A percentile compares a stretch with the other conserved stretches of the same genome.
phyloP scores from a whole-genome alignment of 495 filamentous ascomycete species.

The Thermothielavioides terrestris region DNA sequence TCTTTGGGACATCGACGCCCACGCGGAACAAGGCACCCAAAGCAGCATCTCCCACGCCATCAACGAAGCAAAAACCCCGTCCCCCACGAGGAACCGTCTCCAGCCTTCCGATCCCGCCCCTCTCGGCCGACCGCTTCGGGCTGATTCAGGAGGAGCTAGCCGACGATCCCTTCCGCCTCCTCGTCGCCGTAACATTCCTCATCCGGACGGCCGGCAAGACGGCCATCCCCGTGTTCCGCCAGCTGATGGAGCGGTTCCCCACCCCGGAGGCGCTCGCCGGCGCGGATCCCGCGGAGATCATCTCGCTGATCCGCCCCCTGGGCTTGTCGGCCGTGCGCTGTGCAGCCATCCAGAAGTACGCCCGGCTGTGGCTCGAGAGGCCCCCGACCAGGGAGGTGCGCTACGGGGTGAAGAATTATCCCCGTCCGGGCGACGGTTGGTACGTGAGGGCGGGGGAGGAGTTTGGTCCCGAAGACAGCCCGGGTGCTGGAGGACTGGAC shows the following conservation, averaged over 20 bases:
- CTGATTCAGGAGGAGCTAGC: slow-evolving; percentile 77
- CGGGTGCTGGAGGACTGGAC: neutral
- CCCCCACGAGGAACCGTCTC: slow-evolving; percentile 46
- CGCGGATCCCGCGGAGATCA: slow-evolving; percentile 50
- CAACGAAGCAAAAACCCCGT: slow-evolving; percentile 17
- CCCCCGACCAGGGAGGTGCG: slow-evolving; percentile 53
- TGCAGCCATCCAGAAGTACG: slow-evolving; percentile 51
- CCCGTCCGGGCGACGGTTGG: slow-evolving; percentile 43
- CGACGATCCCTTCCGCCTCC: slow-evolving; percentile 58
- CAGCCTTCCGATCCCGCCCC: slow-evolving; percentile 61
- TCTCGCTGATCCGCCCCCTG: slow-evolving; percentile 57
- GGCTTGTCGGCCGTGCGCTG: slow-evolving; percentile 56
- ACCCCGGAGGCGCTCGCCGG: slow-evolving; percentile 54
- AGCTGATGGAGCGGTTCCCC: slow-evolving; percentile 59
- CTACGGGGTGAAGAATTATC: slow-evolving; percentile 65
- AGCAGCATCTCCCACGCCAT: slow-evolving; percentile 1
- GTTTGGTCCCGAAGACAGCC: slow-evolving; percentile 23
- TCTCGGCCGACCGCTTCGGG: slow-evolving; percentile 56
- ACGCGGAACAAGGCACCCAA: neutral
- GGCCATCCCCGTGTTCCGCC: slow-evolving; percentile 69
- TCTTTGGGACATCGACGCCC: slow-evolving; percentile 26
- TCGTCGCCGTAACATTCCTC: slow-evolving; percentile 72
- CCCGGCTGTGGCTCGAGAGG: slow-evolving; percentile 57
- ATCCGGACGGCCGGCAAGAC: slow-evolving; percentile 67
- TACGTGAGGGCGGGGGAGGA: slow-evolving; percentile 46